These are phyloP conservation scores for Penicilliopsis zonata DNA, from an alignment of 495 filamentous ascomycete genomes.

Conservation along the genomic window DNA sequence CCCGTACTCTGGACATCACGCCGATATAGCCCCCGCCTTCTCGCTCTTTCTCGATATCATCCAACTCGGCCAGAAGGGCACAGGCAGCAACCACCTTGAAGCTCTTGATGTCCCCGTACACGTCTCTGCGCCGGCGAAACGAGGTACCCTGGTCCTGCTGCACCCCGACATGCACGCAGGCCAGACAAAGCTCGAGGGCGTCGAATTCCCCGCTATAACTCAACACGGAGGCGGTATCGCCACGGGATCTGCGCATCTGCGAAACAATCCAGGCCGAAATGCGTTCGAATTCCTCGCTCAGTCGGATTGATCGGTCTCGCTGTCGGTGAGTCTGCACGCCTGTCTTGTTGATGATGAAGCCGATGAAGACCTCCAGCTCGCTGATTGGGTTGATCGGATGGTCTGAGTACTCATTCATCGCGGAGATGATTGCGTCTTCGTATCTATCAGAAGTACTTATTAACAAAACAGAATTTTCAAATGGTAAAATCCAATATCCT, in stretches of 20 bases:
- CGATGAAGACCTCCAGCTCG: slow-evolving; percentile 68
- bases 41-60: slow-evolving; percentile 2
- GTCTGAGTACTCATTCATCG: slow-evolving; percentile 46
- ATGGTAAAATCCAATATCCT: too few species aligned
- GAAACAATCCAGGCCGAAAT: slow-evolving; percentile 31
- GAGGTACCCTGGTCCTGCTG: too few species aligned
- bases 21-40: not conserved
- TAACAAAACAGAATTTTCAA: too few species aligned
- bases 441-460: too few species aligned
- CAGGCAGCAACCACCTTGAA: slow-evolving; percentile 5
- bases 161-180: slow-evolving; percentile 9
- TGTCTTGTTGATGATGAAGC: slow-evolving; percentile 54
- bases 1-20: too few species aligned
- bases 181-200: slow-evolving; percentile 7
- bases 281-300: slow-evolving; percentile 49
- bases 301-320: slow-evolving; percentile 41
- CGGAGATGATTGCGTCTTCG: slow-evolving; percentile 43
- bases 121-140: too few species aligned
- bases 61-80: slow-evolving; percentile 5
- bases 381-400: slow-evolving; percentile 43
- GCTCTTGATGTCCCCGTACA: slow-evolving; percentile 5
- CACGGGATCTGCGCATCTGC: slow-evolving; percentile 18
- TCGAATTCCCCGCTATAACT: slow-evolving; percentile 3
- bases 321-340: slow-evolving; percentile 47
- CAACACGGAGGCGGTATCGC: not conserved